A percentile compares a stretch with the other conserved stretches of the same genome.
Conservation (phyloP, 768 basidiomycete species). For the Lactarius vividus region DNA sequence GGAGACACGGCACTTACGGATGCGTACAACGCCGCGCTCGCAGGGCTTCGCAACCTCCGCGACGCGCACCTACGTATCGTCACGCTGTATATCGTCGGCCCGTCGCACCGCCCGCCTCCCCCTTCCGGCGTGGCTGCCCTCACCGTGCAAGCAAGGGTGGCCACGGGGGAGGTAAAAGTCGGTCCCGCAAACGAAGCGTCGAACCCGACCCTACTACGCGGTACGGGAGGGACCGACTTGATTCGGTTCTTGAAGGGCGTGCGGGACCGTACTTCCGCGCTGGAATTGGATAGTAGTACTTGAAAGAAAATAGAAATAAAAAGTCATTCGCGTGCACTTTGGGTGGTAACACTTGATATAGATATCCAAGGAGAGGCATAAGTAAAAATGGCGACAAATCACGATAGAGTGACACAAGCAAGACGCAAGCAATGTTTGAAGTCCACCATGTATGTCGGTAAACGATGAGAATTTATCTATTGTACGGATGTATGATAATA, state of each 20-base stretch:
- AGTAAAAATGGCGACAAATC: too few relatives aligned
- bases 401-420: neutral
- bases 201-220: conserved; percentile 35
- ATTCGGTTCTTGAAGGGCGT: conserved; percentile 56
- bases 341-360: too few relatives aligned
- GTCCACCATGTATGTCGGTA: too few relatives aligned
- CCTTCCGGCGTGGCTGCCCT: neutral
- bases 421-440: neutral
- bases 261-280: conserved; percentile 46
- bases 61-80: conserved; percentile 60
- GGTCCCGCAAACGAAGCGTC: neutral
- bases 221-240: conserved; percentile 58
- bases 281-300: conserved; percentile 21
- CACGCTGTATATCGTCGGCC: conserved; percentile 53
- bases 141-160: neutral
- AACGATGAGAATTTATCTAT: too few relatives aligned
- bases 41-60: conserved; percentile 51
- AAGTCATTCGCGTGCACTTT: too few relatives aligned
- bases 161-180: neutral
- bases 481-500: neutral
- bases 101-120: conserved; percentile 36
- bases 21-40: conserved; percentile 50
- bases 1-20: conserved; percentile 31
- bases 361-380: too few relatives aligned
- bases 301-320: neutral